A percentile compares a stretch with the other conserved stretches of the same genome.
These are phyloP conservation scores for Chaetomiaceae sp. DNA, from an alignment of 2,329 filamentous ascomycete genomes.

Conservation along the genomic window DNA sequence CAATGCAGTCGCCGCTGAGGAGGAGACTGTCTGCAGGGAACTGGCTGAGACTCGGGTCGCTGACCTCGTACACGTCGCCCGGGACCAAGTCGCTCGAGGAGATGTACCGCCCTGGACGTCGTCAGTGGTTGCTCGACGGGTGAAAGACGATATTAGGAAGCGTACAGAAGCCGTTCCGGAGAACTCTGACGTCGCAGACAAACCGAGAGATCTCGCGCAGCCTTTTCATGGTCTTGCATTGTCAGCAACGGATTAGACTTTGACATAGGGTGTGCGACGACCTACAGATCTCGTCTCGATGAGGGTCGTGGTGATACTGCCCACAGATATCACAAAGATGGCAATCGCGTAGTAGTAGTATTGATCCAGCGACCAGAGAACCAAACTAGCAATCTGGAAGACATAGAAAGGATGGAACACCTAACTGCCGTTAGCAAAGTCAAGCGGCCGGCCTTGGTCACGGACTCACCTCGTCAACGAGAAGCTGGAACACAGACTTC, in stretches of 20 bases:
- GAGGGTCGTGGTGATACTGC: slow-evolving; percentile 85
- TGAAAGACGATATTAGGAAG: slow-evolving; percentile 16
- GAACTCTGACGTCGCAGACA: slow-evolving; percentile 89
- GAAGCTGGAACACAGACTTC: slow-evolving; percentile 74
- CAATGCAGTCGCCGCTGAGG: slow-evolving; percentile 91
- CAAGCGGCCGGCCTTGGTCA: not conserved
- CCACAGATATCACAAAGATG: slow-evolving; percentile 90
- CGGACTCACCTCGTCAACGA: slow-evolving; percentile 72
- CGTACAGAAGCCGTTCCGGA: slow-evolving; percentile 90
- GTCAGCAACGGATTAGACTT: not conserved
- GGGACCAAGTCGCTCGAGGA: slow-evolving; percentile 85
- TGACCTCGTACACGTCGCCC: slow-evolving; percentile 94
- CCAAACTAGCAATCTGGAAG: slow-evolving; percentile 90
- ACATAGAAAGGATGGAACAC: slow-evolving; percentile 98
- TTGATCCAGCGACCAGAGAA: slow-evolving; percentile 91
- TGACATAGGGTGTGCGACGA: slow-evolving; percentile 10
- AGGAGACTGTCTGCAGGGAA: slow-evolving; percentile 91
- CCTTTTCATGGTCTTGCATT: slow-evolving; percentile 71
- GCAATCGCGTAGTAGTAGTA: slow-evolving; percentile 98
- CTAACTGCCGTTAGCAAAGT: slow-evolving; percentile 38
- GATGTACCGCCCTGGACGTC: slow-evolving; percentile 64
- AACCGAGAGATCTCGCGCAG: slow-evolving; percentile 89
- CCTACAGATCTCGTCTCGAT: slow-evolving; percentile 79
- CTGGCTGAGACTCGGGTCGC: slow-evolving; percentile 81
- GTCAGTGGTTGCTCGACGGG: slow-evolving; percentile 1